Conservation (phyloP, 2,329 filamentous ascomycete genomes). For the Alternaria solani region DNA sequence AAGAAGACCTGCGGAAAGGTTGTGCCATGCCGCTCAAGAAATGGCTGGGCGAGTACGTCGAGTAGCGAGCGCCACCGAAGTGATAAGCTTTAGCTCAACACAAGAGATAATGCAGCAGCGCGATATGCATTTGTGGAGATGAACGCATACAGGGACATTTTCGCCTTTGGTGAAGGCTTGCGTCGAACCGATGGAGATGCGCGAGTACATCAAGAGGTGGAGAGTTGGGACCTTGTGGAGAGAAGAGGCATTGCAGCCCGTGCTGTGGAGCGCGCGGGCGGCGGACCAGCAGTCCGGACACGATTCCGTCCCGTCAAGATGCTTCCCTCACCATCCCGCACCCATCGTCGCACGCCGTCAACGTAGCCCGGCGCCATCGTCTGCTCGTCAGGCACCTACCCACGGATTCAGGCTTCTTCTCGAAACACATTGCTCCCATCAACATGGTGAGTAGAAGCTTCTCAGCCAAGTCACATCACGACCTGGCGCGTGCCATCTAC, state of each 20-base stretch:
- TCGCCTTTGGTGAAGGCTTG: neutral
- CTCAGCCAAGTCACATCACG: neutral
- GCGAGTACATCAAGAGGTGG: neutral
- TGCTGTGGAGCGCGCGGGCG: neutral
- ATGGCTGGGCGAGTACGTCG: neutral
- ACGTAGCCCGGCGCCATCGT: neutral
- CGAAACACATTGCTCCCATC: neutral
- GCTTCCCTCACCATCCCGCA: neutral
- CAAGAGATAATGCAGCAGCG: neutral
- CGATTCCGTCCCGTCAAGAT: neutral
- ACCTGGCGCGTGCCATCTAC: neutral
- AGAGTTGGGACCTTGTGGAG: neutral
- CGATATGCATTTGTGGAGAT: neutral
- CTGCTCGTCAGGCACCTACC: neutral
- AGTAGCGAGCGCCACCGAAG: neutral
- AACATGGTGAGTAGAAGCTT: neutral
- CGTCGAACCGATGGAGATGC: neutral
- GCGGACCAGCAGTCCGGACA: neutral
- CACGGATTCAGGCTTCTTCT: neutral
- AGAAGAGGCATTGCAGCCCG: neutral
- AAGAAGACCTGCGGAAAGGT: neutral
- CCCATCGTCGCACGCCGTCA: neutral
- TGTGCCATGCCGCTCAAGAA: neutral
- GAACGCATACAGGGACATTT: neutral
- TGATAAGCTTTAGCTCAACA: neutral